Evolutionary conservation across 345 rosid species (phyloP), one percentile per base, ranked within the genome.

Genomic region (Trapa bicornis): DNA sequence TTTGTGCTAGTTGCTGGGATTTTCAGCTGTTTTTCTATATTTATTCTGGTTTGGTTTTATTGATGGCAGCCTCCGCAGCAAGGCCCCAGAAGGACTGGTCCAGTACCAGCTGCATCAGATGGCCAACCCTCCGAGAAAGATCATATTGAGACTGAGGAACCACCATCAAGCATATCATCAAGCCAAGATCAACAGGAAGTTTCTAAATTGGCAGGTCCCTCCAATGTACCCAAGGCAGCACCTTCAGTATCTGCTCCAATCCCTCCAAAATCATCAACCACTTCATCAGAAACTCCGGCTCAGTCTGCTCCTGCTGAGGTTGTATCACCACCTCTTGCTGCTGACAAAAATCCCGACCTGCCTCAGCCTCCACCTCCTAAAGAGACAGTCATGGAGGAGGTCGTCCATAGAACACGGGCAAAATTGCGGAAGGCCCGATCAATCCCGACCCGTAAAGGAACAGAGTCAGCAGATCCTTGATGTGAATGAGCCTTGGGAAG

Each of bases 121-220:
- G 29, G 29, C 29, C 29, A 22, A 22, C 29, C 29, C 29, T 22
- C 53, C 72, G 74, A 42, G 33, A 66, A 52, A 37, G 45, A 69
- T 57, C 83, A 12, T 47, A 77, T 78, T 29, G 85, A 76, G 72
- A 2, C 71, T 0, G 92, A 87, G 76, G 91, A 84, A 77, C 83
- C 82, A 22, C 75, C 82, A 69, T 88, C 97, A 42, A 85, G 92
- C 74, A 81, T 83, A 54, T 84, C 95, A 32, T 87, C 96, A 15
- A 87, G 86, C 76, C 89, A 84, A 70, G 79, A 77, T 67, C 89
- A 77, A 36, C 70, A 66, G 70, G 83, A 86, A 37, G 80, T 70
- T 9, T 72, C 74, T 16, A 76, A 68, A 70, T 88, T 77, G 73
- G 75, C 68, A 15, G 83, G 72, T 65, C 77, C 86, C 33, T 64